A percentile compares a stretch with the other conserved stretches of the same genome.
Evolutionary conservation across 495 filamentous ascomycete genomes (phyloP).

Genomic region (Chaetomium cochliodes): DNA sequence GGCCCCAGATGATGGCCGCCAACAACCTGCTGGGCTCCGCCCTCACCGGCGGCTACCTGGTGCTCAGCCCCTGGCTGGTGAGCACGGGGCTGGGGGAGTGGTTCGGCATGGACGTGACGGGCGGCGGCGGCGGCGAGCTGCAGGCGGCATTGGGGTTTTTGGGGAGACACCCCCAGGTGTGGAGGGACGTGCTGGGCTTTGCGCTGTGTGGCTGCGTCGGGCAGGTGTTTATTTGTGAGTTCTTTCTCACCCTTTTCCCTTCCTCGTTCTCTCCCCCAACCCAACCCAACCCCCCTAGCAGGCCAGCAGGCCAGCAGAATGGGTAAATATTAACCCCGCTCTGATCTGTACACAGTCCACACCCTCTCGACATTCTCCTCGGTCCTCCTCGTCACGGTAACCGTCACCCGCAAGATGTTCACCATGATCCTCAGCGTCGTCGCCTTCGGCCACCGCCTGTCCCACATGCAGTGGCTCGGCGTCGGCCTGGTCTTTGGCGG

Average conservation of each 20-base stretch:
- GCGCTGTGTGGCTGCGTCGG: constrained; percentile 90
- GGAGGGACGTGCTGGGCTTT: constrained; percentile 84
- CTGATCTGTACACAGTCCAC: constrained; percentile 78
- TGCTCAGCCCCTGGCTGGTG: constrained; percentile 74
- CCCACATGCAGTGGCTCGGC: constrained; percentile 81
- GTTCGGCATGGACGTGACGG: constrained; percentile 62
- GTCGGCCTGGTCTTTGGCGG: constrained; percentile 92
- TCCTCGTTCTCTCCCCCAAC: constrained; percentile 8
- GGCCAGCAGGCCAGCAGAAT: too few species aligned
- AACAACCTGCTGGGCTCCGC: constrained; percentile 80
- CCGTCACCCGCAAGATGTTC: constrained; percentile 97
- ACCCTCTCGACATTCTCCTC: constrained; percentile 89
- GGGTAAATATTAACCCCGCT: not conserved
- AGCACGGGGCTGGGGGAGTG: constrained; percentile 62
- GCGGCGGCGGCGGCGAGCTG: constrained; percentile 65
- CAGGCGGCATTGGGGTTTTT: constrained; percentile 77
- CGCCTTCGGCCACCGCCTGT: constrained; percentile 87
- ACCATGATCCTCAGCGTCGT: constrained; percentile 96
- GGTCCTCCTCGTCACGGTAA: constrained; percentile 90
- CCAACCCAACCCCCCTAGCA: not conserved
- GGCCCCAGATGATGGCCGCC: constrained; percentile 99
- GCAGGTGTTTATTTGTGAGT: constrained; percentile 90
- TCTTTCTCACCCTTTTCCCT: not conserved
- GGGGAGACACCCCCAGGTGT: constrained; percentile 68
- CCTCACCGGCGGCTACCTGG: constrained; percentile 71